Conservation (phyloP, 2,329 filamentous ascomycete genomes). For the Trichothecium roseum region DNA sequence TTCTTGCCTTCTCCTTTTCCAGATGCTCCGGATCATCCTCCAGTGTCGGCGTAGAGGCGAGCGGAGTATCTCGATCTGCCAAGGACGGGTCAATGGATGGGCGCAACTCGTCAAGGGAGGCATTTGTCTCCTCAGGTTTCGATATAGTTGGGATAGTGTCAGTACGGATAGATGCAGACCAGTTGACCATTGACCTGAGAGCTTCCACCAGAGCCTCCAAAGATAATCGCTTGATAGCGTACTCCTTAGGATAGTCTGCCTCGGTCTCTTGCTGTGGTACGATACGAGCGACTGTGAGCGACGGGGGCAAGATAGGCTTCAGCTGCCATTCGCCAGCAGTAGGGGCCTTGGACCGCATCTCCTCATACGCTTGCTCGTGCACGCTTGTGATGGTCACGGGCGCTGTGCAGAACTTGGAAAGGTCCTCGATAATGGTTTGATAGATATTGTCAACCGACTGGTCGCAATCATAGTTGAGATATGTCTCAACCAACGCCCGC, state of each 20-base stretch:
- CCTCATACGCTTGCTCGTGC: constrained; percentile 81
- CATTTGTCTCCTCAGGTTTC: constrained; percentile 19
- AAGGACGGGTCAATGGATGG: constrained; percentile 60
- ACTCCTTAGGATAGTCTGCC: constrained; percentile 73
- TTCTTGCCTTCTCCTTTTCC: constrained; percentile 89
- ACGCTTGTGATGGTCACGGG: constrained; percentile 64
- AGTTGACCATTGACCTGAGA: constrained; percentile 81
- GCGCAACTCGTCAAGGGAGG: constrained; percentile 37
- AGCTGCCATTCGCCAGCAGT: constrained; percentile 72
- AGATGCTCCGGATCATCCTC: constrained; percentile 90
- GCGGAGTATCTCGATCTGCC: constrained; percentile 46
- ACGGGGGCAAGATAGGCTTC: constrained; percentile 74
- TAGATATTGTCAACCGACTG: constrained; percentile 95
- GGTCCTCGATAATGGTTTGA: constrained; percentile 85
- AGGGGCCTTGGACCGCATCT: constrained; percentile 55
- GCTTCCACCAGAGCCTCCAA: constrained; percentile 84
- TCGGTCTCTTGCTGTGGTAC: constrained; percentile 48
- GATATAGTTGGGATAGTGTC: constrained; percentile 30
- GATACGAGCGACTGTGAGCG: constrained; percentile 72
- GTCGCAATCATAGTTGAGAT: constrained; percentile 97
- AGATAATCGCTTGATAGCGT: constrained; percentile 80
- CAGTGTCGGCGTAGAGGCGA: constrained; percentile 55
- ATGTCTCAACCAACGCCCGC: constrained; percentile 82
- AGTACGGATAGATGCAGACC: constrained; percentile 59
- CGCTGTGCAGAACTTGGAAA: constrained; percentile 76